phyloP scores from a whole-genome alignment of 495 filamentous ascomycete species.

The Penicillium macrosclerotiorum region DNA sequence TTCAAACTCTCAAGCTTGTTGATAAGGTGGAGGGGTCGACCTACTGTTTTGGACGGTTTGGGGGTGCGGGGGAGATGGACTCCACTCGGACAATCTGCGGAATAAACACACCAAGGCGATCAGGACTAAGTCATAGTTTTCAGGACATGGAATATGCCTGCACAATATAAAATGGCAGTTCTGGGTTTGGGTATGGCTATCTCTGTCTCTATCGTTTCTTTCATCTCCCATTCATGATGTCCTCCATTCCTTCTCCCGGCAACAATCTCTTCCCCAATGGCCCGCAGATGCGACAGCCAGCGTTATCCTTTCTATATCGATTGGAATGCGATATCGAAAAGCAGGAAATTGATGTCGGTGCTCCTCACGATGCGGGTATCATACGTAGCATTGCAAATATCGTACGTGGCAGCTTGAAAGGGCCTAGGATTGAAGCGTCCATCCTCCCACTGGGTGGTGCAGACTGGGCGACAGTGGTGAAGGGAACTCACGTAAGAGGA shows the following conservation, averaged over 20 bases:
- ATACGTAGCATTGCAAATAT: slow-evolving; percentile 33
- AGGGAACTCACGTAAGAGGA: slow-evolving; percentile 28
- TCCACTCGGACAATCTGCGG: neutral
- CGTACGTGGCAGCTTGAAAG: slow-evolving; percentile 25
- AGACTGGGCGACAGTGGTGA: slow-evolving; percentile 32
- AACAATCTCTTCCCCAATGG: slow-evolving; percentile 25
- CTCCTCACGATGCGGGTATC: slow-evolving; percentile 21
- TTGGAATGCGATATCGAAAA: slow-evolving; percentile 26
- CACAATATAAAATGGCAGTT: neutral
- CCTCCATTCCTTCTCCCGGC: slow-evolving; percentile 17
- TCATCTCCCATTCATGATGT: too few species aligned
- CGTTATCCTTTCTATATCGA: slow-evolving; percentile 24
- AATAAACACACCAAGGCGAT: too few species aligned
- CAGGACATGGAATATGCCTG: too few species aligned
- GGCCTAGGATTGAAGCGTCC: slow-evolving; percentile 22
- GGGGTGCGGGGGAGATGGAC: neutral
- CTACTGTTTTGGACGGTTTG: slow-evolving; percentile 9
- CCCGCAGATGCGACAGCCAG: slow-evolving; percentile 30
- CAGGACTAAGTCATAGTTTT: too few species aligned
- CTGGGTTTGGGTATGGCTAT: too few species aligned
- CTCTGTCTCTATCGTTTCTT: too few species aligned
- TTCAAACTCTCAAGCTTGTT: neutral
- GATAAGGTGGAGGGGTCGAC: slow-evolving; percentile 16
- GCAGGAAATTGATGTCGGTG: slow-evolving; percentile 26
- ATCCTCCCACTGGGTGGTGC: slow-evolving; percentile 29